These are phyloP conservation scores for Calonectria honghensis DNA, from an alignment of 2,329 filamentous ascomycete genomes.

Conservation along the genomic window DNA sequence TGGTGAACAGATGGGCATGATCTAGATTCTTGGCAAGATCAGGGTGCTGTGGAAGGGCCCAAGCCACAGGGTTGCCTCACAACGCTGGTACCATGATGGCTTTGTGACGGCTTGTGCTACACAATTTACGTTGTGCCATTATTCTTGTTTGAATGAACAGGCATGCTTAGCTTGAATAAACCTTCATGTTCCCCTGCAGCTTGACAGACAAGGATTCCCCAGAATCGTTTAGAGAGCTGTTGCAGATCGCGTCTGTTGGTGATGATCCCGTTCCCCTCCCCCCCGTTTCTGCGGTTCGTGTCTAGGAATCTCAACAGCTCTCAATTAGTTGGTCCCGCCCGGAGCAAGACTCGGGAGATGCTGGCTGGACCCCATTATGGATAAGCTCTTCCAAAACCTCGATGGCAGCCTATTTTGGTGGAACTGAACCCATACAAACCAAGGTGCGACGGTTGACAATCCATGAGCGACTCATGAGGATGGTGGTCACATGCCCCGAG, in stretches of 20 bases:
- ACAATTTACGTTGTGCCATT: too few species aligned
- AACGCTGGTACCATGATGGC: neutral
- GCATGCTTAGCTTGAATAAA: neutral
- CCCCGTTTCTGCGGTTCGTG: too few species aligned
- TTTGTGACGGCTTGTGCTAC: neutral
- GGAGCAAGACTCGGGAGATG: neutral
- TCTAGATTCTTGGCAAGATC: neutral
- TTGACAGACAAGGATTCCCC: constrained; percentile 18
- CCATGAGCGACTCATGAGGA: neutral
- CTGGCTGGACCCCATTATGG: too few species aligned
- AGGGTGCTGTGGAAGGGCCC: too few species aligned
- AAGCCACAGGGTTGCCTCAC: neutral
- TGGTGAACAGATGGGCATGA: too few species aligned
- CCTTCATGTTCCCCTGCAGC: neutral
- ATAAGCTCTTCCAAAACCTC: neutral
- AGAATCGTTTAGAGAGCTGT: neutral
- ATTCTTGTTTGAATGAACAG: neutral
- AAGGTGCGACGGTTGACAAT: neutral
- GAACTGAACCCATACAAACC: neutral
- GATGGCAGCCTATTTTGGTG: constrained; percentile 7
- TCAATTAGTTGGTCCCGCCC: neutral
- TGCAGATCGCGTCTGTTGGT: neutral
- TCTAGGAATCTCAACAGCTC: too few species aligned
- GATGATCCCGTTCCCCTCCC: neutral
- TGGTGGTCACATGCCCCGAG: neutral